Conservation (phyloP, 441 rosid species). For the Brassica hybrid region DNA sequence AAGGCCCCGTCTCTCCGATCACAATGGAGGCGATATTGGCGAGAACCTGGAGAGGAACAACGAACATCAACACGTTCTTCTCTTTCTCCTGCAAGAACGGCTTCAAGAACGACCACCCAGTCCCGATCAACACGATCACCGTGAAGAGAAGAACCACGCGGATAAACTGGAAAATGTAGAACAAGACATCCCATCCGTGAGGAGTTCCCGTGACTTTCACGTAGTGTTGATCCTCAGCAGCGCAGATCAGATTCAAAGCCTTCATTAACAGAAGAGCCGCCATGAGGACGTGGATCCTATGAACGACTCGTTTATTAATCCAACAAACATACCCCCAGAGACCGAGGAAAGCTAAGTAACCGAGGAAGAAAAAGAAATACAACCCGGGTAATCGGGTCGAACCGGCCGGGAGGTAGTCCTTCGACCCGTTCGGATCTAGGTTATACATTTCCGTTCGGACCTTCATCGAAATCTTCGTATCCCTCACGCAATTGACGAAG, state of each 20-base stretch:
- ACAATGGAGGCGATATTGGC: constrained; percentile 91
- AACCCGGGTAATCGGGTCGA: constrained; percentile 51
- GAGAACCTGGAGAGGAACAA: constrained; percentile 84
- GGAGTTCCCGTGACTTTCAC: too few relatives aligned
- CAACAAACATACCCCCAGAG: constrained; percentile 70
- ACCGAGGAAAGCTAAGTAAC: constrained; percentile 66
- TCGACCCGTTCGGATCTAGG: too few relatives aligned
- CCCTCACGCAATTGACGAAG: too few relatives aligned
- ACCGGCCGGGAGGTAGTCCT: too few relatives aligned
- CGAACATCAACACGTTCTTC: constrained; percentile 92
- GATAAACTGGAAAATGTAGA: constrained; percentile 28
- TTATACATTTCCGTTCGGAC: too few relatives aligned
- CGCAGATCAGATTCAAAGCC: constrained; percentile 74
- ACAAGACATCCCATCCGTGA: too few relatives aligned
- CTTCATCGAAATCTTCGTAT: too few relatives aligned
- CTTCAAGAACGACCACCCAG: constrained; percentile 94
- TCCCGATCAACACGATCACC: constrained; percentile 85
- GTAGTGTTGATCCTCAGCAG: too few relatives aligned
- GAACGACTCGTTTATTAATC: constrained; percentile 59
- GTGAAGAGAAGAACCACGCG: constrained; percentile 83
- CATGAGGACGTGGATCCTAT: constrained; percentile 86
- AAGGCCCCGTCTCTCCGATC: constrained; percentile 86
- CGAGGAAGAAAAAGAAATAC: constrained; percentile 57
- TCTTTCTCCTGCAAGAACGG: constrained; percentile 91
- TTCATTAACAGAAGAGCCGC: constrained; percentile 75